Percentiles rank a stretch among this genome's conserved stretches.
Conservation (phyloP, 352 stramenopile species). For the Globisporangium polare region DNA sequence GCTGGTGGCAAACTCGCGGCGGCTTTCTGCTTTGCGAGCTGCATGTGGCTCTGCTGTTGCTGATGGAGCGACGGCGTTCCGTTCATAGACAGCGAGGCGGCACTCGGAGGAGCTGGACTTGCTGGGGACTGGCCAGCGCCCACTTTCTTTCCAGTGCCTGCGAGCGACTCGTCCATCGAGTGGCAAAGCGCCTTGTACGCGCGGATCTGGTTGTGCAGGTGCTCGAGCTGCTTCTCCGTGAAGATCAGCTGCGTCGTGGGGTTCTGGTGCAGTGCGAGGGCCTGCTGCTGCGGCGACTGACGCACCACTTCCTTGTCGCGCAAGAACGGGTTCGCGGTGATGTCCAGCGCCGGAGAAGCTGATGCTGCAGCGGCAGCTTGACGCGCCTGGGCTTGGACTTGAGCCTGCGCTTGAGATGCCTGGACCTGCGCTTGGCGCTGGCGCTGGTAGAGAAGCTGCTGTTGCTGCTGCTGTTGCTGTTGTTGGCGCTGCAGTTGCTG, state of each 20-base stretch:
- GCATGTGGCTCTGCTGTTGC: constrained; percentile 5
- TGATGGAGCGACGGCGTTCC: neutral
- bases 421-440: constrained; percentile 27
- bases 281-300: constrained; percentile 27
- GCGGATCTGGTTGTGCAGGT: constrained; percentile 83
- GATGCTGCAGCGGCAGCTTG: neutral
- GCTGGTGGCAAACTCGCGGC: neutral
- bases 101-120: neutral
- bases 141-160: constrained; percentile 21
- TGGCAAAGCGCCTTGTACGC: constrained; percentile 81
- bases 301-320: constrained; percentile 45
- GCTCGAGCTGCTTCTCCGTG: constrained; percentile 82
- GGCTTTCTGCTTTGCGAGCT: constrained; percentile 4
- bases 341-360: constrained; percentile 27
- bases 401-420: constrained; percentile 18
- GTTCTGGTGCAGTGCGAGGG: constrained; percentile 33
- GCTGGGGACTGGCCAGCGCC: neutral
- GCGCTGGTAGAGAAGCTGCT: constrained; percentile 27
- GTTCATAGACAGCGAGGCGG: neutral
- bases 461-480: constrained; percentile 26
- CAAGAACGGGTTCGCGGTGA: constrained; percentile 59
- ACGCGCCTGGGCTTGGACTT: constrained; percentile 17
- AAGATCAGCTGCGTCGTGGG: constrained; percentile 52
- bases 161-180: constrained; percentile 71
- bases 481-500: constrained; percentile 15